Evolutionary conservation across 139 green algal species (phyloP).

Genomic region (Limnomonas spitsbergensis): DNA sequence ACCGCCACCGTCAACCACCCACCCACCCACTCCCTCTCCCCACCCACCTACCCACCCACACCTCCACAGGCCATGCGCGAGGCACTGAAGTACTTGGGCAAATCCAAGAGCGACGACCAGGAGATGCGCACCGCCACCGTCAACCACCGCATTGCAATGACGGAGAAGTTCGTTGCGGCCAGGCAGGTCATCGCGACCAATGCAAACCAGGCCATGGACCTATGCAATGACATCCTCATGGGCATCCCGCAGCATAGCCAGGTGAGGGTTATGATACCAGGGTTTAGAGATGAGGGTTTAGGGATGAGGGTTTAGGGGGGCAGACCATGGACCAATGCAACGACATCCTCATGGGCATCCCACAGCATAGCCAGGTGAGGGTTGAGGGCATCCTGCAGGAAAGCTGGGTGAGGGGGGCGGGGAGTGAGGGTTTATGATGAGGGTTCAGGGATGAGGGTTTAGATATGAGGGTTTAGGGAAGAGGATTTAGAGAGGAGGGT

Average conservation of each 20-base stretch:
- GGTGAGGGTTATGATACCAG: background rate
- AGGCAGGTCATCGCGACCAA: conserved; percentile 28
- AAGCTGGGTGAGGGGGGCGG: too few relatives aligned
- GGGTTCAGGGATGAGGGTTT: too few relatives aligned
- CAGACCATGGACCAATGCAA: conserved; percentile 41
- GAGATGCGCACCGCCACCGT: conserved; percentile 27
- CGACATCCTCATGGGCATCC: conserved; percentile 37
- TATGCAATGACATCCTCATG: conserved; percentile 44
- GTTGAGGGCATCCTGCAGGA: too few relatives aligned
- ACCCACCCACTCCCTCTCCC: too few relatives aligned
- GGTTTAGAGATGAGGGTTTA: too few relatives aligned
- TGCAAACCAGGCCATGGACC: conserved; percentile 30
- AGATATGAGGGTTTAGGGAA: too few relatives aligned
- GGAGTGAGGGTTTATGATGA: too few relatives aligned
- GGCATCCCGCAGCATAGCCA: conserved; percentile 17
- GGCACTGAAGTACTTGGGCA: conserved; percentile 48
- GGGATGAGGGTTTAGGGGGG: too few relatives aligned
- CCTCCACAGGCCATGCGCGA: conserved; percentile 54
- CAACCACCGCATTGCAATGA: conserved; percentile 40
- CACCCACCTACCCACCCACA: too few relatives aligned
- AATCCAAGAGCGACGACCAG: conserved; percentile 35
- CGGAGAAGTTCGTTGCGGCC: conserved; percentile 51
- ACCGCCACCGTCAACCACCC: conserved; percentile 25
- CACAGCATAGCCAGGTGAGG: background rate
- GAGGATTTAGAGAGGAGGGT: too few relatives aligned